Evolutionary conservation across 768 basidiomycete species (phyloP).

Genomic region (Leccinellum luteum): DNA sequence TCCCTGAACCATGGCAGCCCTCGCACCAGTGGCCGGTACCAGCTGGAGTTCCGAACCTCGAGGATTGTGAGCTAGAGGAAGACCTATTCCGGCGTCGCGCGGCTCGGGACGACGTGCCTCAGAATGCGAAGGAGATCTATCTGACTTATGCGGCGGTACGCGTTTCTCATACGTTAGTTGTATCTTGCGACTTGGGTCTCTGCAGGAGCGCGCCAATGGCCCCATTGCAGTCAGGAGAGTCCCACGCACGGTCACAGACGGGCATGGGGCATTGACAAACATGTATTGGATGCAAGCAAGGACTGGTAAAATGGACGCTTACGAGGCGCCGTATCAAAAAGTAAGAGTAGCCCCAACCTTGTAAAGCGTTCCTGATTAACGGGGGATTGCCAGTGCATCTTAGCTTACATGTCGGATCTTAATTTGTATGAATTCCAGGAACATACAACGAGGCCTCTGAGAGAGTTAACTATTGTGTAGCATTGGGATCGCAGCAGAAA

Average conservation of each 20-base stretch:
- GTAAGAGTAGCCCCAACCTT: slow-evolving; percentile 32
- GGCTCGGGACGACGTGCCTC: slow-evolving; percentile 31
- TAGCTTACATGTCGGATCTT: slow-evolving; percentile 77
- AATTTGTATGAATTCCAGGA: slow-evolving; percentile 55
- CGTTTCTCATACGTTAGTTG: slow-evolving; percentile 13
- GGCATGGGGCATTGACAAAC: slow-evolving; percentile 48
- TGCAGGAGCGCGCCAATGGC: slow-evolving; percentile 62
- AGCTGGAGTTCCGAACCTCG: slow-evolving; percentile 47
- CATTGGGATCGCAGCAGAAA: slow-evolving; percentile 51
- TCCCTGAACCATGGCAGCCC: slow-evolving; percentile 74
- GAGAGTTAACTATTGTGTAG: slow-evolving; percentile 35
- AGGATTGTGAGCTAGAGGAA: slow-evolving; percentile 63
- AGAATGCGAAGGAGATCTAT: slow-evolving; percentile 32
- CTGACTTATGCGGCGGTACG: slow-evolving; percentile 29
- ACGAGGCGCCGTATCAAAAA: slow-evolving; percentile 75
- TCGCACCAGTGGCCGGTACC: slow-evolving; percentile 69
- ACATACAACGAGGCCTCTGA: background rate
- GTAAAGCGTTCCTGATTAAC: slow-evolving; percentile 2
- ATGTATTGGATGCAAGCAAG: slow-evolving; percentile 84
- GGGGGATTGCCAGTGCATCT: slow-evolving; percentile 55
- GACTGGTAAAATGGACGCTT: slow-evolving; percentile 51
- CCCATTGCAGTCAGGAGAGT: slow-evolving; percentile 67
- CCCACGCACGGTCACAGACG: slow-evolving; percentile 37
- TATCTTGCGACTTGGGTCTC: slow-evolving; percentile 25
- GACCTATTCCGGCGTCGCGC: slow-evolving; percentile 31